phyloP scores from a whole-genome alignment of 2,329 filamentous ascomycete species.

The Dothidotthia symphoricarpi region DNA sequence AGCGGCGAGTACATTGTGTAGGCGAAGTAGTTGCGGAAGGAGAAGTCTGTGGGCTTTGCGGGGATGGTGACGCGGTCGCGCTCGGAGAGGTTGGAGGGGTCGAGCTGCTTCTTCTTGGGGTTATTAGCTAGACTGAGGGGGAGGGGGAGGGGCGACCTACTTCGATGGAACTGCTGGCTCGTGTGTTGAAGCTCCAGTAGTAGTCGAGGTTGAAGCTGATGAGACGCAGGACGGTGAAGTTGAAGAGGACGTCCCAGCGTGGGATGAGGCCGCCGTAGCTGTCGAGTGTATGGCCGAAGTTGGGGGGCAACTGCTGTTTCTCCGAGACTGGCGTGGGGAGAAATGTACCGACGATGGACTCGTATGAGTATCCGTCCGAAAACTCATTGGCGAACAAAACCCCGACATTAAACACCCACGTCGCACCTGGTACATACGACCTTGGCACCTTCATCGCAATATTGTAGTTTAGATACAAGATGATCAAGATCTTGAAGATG shows the following conservation, averaged over 20 bases:
- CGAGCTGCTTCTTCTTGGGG: constrained; percentile 94
- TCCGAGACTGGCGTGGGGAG: constrained; percentile 44
- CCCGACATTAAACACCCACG: constrained; percentile 87
- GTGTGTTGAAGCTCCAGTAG: constrained; percentile 79
- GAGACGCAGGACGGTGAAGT: constrained; percentile 85
- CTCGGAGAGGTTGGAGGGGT: constrained; percentile 83
- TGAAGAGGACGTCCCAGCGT: constrained; percentile 97
- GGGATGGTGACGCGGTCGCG: constrained; percentile 78
- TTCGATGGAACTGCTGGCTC: constrained; percentile 68
- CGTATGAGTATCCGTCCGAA: constrained; percentile 71
- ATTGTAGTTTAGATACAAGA: constrained; percentile 78
- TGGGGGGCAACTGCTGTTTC: constrained; percentile 48
- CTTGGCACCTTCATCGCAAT: constrained; percentile 72
- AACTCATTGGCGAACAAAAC: constrained; percentile 90
- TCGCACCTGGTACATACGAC: constrained; percentile 67
- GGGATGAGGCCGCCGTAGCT: constrained; percentile 77
- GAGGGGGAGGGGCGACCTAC: constrained; percentile 53
- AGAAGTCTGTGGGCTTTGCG: constrained; percentile 68
- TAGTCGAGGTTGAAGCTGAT: constrained; percentile 98
- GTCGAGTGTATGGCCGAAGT: constrained; percentile 73
- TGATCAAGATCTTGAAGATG: constrained; percentile 73
- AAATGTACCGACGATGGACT: constrained; percentile 58
- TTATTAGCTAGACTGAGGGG: constrained; percentile 55
- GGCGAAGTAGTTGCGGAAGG: constrained; percentile 81
- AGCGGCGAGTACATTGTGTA: constrained; percentile 90